A percentile compares a stretch with the other conserved stretches of the same genome.
These are phyloP conservation scores for Galerina marginata DNA, from an alignment of 768 basidiomycete genomes.

Conservation along the genomic window DNA sequence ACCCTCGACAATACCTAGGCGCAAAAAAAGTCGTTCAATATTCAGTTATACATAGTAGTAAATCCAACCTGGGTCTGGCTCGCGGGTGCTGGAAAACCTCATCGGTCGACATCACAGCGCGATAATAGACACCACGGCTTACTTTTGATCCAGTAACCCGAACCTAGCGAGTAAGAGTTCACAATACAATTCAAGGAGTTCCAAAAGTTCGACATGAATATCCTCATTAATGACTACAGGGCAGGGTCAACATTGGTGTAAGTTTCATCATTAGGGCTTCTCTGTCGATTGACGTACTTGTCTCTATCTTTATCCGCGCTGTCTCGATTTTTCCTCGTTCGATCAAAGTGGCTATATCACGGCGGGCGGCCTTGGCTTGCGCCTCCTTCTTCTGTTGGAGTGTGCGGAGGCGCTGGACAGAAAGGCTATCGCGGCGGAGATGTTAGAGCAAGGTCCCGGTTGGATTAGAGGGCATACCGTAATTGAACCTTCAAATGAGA, in stretches of 20 bases:
- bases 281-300: slow-evolving; percentile 54
- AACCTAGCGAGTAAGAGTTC: slow-evolving; percentile 94
- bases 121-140: slow-evolving; percentile 30
- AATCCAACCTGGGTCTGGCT: slow-evolving; percentile 76
- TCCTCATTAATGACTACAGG: slow-evolving; percentile 81
- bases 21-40: background rate
- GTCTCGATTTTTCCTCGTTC: slow-evolving; percentile 85
- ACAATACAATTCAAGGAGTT: slow-evolving; percentile 92
- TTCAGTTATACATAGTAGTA: background rate
- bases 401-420: slow-evolving; percentile 84
- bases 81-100: slow-evolving; percentile 56
- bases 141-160: slow-evolving; percentile 90
- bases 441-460: background rate
- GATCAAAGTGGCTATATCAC: slow-evolving; percentile 82
- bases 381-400: slow-evolving; percentile 94
- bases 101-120: slow-evolving; percentile 16
- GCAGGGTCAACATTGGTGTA: background rate
- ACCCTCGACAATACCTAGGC: slow-evolving; percentile 66
- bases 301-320: slow-evolving; percentile 85
- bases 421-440: slow-evolving; percentile 54
- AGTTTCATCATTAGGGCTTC: slow-evolving; percentile 4
- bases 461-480: slow-evolving; percentile 34
- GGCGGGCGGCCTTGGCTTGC: slow-evolving; percentile 67
- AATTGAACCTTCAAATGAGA: slow-evolving; percentile 44
- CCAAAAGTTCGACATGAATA: slow-evolving; percentile 84